Base-by-base conservation (phyloP, 495 filamentous ascomycete species). In the Patellaria atrata region DNA sequence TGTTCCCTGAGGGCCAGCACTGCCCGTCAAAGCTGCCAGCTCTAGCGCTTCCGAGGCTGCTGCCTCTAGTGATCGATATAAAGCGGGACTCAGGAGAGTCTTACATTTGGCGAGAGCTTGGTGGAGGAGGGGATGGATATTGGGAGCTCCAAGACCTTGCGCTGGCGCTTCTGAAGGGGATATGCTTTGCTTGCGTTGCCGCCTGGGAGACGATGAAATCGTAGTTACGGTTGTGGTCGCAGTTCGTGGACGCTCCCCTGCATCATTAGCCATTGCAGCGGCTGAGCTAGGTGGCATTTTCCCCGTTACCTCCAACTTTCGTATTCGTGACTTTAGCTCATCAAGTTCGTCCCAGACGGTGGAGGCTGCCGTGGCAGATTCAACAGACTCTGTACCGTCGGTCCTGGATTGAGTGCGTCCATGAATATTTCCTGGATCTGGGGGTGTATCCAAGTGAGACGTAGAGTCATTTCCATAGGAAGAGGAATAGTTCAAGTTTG, bases 261-360 rank as follows among this genome's bases (percentile, higher is more conserved):
- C 78, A 4, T 67, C 71, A 32, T 69, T 73, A 0, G 82, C 79
- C 30, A 89, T 77, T 3, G 78, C 79, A 18, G 78, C 79, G 27
- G 73, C 77, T 1, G 83, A 84, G 8, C 75, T 82, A 0, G 82
- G 61, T 1, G 87, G 85, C 9, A 85, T 59, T 52, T 83, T 92
- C 18, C 86, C 85, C 3, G 82, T 91, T 34, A 87, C 53, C 52
- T 97, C 89, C n/a, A 97, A 67, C 29, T 82, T 82, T 40, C 79
- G 75, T 43, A 97, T 93, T 14, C 91, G 73, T 7, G 83, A 87
- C 52, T 96, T 97, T 9, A 97, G 60, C 35, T 96, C 91, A 45
- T 97, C 89, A 13, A 97, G 59, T 56, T 97, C 89, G 54, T 97
- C 89, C 91, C 91, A 97, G 7, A 97, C 82, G 1, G 82, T 91